These are phyloP conservation scores for Vigna nakashimae DNA, from an alignment of 306 rosid species.

Conservation along the genomic window DNA sequence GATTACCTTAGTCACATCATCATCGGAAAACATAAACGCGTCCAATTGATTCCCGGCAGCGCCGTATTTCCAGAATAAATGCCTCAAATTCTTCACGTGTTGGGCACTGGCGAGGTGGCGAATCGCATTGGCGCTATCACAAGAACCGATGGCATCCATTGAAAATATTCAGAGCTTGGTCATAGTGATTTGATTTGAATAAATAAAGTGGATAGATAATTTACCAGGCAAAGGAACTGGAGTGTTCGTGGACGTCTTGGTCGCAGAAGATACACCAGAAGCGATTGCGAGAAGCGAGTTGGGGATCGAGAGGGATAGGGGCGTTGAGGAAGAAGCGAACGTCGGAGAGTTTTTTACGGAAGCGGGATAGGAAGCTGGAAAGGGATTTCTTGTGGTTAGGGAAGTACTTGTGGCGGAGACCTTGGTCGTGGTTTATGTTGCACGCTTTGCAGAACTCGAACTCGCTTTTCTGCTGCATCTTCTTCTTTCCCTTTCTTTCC, in stretches of 20 bases:
- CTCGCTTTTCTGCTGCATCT: constrained; percentile 46
- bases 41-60: constrained; percentile 59
- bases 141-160: background rate
- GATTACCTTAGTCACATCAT: constrained; percentile 70
- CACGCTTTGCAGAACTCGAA: constrained; percentile 86
- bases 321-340: constrained; percentile 66
- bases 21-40: constrained; percentile 59
- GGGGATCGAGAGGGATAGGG: constrained; percentile 59
- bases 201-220: background rate
- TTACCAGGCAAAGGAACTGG: constrained; percentile 74
- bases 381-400: constrained; percentile 84
- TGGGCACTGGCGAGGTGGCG: constrained; percentile 71
- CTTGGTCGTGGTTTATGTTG: constrained; percentile 79
- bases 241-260: constrained; percentile 59
- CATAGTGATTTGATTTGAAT: background rate
- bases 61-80: constrained; percentile 85
- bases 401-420: constrained; percentile 84
- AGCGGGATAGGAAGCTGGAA: constrained; percentile 73
- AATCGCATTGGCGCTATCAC: constrained; percentile 72
- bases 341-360: constrained; percentile 69
- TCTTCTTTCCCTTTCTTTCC: no score
- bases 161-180: constrained; percentile 5
- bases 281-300: constrained; percentile 67
- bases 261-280: constrained; percentile 92
- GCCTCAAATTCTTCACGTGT: constrained; percentile 86